Percentiles rank a stretch among this genome's conserved stretches.
Evolutionary conservation across 345 rosid genomes (phyloP).

Genomic region (Boechera stricta): DNA sequence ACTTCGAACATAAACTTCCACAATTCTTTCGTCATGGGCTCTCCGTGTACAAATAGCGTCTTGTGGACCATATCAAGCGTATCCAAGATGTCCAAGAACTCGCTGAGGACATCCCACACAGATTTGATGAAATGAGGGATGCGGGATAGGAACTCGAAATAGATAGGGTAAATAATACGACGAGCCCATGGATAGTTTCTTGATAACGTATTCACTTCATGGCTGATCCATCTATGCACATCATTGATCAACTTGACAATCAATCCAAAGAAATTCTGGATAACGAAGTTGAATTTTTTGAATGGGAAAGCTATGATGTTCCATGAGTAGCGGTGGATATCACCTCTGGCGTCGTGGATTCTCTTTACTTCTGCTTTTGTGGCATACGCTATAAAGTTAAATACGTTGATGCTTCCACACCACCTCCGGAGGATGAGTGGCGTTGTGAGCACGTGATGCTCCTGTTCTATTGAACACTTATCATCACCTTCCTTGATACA

Average conservation of each 20-base stretch:
- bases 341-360: conserved; percentile 42
- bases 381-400: conserved; percentile 58
- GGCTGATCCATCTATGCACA: conserved; percentile 34
- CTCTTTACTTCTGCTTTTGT: conserved; percentile 43
- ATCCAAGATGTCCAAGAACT: conserved; percentile 43
- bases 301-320: neutral
- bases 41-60: conserved; percentile 39
- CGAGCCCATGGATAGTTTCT: conserved; percentile 25
- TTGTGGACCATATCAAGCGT: conserved; percentile 41
- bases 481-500: neutral
- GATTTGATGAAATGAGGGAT: conserved; percentile 36
- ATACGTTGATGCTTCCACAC: conserved; percentile 53
- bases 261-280: neutral
- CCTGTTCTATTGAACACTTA: neutral
- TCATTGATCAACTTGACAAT: neutral
- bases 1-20: conserved; percentile 56
- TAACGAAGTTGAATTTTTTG: neutral
- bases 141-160: conserved; percentile 25
- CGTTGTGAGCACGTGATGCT: conserved; percentile 37
- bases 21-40: conserved; percentile 53
- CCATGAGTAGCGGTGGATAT: conserved; percentile 23
- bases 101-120: conserved; percentile 23
- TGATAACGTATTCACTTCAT: conserved; percentile 23
- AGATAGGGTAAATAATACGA: conserved; percentile 25
- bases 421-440: conserved; percentile 54